Evolutionary conservation across 495 filamentous ascomycete species (phyloP), one percentile per base, ranked within the genome.

Genomic region (Talaromyces trachyspermus): DNA sequence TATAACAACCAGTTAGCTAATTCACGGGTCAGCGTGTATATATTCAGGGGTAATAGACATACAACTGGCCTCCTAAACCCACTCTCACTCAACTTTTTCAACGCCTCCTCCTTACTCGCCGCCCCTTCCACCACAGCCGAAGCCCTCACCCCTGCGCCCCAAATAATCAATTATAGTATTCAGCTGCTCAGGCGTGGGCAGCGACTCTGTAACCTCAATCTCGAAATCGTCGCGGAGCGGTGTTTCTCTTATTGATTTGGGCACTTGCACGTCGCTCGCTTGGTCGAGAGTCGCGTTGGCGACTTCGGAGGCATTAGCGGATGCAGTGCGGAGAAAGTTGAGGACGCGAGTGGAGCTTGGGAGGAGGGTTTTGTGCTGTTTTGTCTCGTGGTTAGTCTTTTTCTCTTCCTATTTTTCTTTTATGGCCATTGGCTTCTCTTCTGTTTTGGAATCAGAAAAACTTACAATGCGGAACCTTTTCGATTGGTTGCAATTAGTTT

Each of bases 101-200:
- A 49, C 4, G 92, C 94, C 63, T 95, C 88, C 48, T 73, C 71
- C 54, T 80, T 74, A 52, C 80, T 74, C 30, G 53, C 71, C 3
- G 94, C 89, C 9, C 86, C 88, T 48, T 78, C 67, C 10, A 98
- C 68, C 41, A 96, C 55, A 45, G 75, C 75, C 2, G 44, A 63
- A 50, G 11, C 50, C 37, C 26, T 63, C 78, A 35, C 65, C 69
- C 25, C 74, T 69, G 12, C 68, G 60, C 25, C 77, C 80, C n/a
- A 86, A 69, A 56, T 95, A 98, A 43, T 95, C 87, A 6, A 98
- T 63, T 54, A 98, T 95, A 49, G 74, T 95, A 61, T 76, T 72
- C 42, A 97, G 66, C 68, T 98, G 92, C 53, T 94, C 88, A 4
- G 68, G 43, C 0, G 92, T 98, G 2, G 92, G 94, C 14, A 81